Percentiles rank a stretch among this genome's conserved stretches.
phyloP scores from a whole-genome alignment of 805 yeast species.

The Lipomyces orientalis region DNA sequence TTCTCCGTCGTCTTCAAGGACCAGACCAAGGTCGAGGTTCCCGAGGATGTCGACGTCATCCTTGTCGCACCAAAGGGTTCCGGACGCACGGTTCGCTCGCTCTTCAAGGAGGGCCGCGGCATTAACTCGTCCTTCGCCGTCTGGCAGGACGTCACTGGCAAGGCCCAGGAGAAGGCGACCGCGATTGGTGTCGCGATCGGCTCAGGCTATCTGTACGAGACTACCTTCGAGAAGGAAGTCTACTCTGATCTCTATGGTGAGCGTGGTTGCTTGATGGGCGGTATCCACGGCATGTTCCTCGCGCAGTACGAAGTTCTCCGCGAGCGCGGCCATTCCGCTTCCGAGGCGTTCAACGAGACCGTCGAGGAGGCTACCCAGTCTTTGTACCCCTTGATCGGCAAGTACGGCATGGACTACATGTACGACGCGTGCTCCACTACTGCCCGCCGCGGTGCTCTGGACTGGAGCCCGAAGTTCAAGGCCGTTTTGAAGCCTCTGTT shows the following conservation, averaged over 20 bases:
- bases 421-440: constrained; percentile 99
- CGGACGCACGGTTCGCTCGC: constrained; percentile 98
- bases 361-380: constrained; percentile 99
- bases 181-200: constrained; percentile 99
- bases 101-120: constrained; percentile 99
- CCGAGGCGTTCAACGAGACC: constrained; percentile 99
- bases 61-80: constrained; percentile 99
- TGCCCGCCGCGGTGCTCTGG: constrained; percentile 99
- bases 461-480: constrained; percentile 99
- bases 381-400: constrained; percentile 97
- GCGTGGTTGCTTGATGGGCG: constrained; percentile 99
- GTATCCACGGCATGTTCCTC: constrained; percentile 99
- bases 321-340: constrained; percentile 99
- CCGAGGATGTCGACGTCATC: constrained; percentile 93
- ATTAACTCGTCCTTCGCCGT: constrained; percentile 99
- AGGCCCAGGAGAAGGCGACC: constrained; percentile 98
- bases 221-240: constrained; percentile 99
- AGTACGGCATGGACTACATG: constrained; percentile 99
- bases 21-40: constrained; percentile 94
- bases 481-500: constrained; percentile 98
- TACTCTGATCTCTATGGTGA: constrained; percentile 99
- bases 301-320: constrained; percentile 99
- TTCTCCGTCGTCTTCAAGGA: constrained; percentile 99
- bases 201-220: constrained; percentile 99
- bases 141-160: constrained; percentile 99